Conservation (phyloP, 768 basidiomycete species). For the Pholiota conissans region DNA sequence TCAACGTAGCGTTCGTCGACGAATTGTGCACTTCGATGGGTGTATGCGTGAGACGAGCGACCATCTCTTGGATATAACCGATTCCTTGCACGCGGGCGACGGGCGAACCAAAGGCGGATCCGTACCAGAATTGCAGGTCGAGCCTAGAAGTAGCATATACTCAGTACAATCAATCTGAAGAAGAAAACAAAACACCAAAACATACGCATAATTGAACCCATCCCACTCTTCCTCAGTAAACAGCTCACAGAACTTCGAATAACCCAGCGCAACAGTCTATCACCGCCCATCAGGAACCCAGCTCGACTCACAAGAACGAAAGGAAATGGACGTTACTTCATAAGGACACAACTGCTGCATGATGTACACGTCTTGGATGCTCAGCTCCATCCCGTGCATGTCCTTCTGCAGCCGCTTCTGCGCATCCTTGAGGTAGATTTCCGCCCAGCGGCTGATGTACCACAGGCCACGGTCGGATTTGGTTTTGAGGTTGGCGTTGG, state of each 20-base stretch:
- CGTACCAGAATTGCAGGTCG: conserved; percentile 54
- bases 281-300: not conserved
- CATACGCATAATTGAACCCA: conserved; percentile 85
- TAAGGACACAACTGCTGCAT: conserved; percentile 87
- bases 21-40: conserved; percentile 72
- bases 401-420: conserved; percentile 56
- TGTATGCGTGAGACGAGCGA: conserved; percentile 80
- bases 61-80: conserved; percentile 80
- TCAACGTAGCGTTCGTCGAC: conserved; percentile 81
- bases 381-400: conserved; percentile 61
- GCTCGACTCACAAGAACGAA: not conserved
- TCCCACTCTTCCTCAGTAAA: conserved; percentile 95
- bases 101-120: conserved; percentile 80
- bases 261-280: conserved; percentile 85
- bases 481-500: conserved; percentile 48
- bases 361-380: conserved; percentile 67
- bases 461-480: conserved; percentile 59
- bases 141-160: conserved; percentile 39
- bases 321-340: conserved; percentile 46
- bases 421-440: conserved; percentile 71
- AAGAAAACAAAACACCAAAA: conserved; percentile 3
- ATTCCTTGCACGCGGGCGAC: conserved; percentile 74
- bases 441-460: conserved; percentile 67
- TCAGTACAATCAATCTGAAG: not conserved
- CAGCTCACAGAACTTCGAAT: conserved; percentile 87